Conservation (phyloP, 768 basidiomycete species). For the Xerocomus spinulosus region DNA sequence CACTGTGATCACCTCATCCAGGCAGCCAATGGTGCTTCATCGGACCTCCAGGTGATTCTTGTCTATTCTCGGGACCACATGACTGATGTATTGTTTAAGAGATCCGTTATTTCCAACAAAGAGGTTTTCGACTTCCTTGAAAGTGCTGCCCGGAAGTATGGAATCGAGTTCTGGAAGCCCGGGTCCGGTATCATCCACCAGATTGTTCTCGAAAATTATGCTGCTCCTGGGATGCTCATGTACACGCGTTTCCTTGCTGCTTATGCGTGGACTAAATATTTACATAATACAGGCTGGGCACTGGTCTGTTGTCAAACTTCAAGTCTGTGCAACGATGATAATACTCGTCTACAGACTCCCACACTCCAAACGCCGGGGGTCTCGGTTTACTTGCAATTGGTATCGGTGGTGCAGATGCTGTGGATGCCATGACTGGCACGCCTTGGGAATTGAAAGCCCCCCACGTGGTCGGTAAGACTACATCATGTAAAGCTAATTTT, state of each 20-base stretch:
- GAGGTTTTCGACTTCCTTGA: constrained; percentile 98
- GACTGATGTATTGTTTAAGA: constrained; percentile 36
- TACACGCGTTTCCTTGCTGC: constrained; percentile 30
- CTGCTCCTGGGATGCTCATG: constrained; percentile 93
- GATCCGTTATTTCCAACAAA: constrained; percentile 82
- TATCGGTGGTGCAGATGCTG: constrained; percentile 98
- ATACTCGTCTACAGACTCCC: constrained; percentile 62
- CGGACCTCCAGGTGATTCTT: constrained; percentile 68
- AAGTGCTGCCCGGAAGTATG: constrained; percentile 85
- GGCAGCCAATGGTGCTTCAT: constrained; percentile 81
- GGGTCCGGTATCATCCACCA: constrained; percentile 93
- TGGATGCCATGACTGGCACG: constrained; percentile 96
- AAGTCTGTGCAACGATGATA: not conserved
- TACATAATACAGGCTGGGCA: constrained; percentile 61
- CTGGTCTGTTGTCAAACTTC: constrained; percentile 45
- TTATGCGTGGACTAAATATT: constrained; percentile 2
- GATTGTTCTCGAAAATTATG: constrained; percentile 96
- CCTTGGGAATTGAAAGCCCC: constrained; percentile 98
- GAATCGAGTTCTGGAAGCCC: constrained; percentile 97
- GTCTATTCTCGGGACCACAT: not conserved
- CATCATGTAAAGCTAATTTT: not conserved
- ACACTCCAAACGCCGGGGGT: constrained; percentile 97
- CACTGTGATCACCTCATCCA: constrained; percentile 99
- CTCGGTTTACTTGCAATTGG: constrained; percentile 96
- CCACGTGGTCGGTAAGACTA: constrained; percentile 61